A percentile compares a stretch with the other conserved stretches of the same genome.
These are phyloP conservation scores for Nemania sp. DNA, from an alignment of 2,329 filamentous ascomycete species.

Conservation along the genomic window DNA sequence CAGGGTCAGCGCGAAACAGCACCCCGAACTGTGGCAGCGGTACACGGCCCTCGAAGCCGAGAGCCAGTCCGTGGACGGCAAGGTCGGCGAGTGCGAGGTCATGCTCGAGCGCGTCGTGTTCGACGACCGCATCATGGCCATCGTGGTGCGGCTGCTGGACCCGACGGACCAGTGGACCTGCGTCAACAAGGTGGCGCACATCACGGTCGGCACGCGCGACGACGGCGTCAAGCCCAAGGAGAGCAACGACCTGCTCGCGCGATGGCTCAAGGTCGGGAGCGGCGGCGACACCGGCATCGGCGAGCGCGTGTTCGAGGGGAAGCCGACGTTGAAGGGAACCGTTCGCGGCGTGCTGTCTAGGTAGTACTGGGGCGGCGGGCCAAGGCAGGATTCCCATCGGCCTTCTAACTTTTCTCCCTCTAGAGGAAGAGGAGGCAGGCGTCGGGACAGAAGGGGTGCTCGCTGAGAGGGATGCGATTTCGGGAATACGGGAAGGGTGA, in stretches of 20 bases:
- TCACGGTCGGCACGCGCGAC: slow-evolving; percentile 85
- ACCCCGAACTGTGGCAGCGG: slow-evolving; percentile 74
- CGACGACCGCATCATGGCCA: slow-evolving; percentile 86
- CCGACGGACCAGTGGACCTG: slow-evolving; percentile 65
- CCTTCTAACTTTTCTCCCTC: too few relatives aligned
- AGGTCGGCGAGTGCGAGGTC: slow-evolving; percentile 68
- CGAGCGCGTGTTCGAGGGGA: slow-evolving; percentile 56
- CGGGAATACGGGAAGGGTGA: too few relatives aligned
- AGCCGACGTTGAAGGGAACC: slow-evolving; percentile 52
- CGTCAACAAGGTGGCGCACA: slow-evolving; percentile 78
- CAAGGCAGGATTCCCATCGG: neutral
- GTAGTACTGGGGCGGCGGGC: slow-evolving; percentile 38
- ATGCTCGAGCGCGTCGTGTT: slow-evolving; percentile 75
- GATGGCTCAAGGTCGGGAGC: slow-evolving; percentile 68
- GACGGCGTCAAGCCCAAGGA: slow-evolving; percentile 84
- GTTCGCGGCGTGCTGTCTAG: slow-evolving; percentile 56
- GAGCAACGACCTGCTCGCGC: slow-evolving; percentile 81
- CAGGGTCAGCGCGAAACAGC: slow-evolving; percentile 62
- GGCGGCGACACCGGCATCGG: slow-evolving; percentile 49
- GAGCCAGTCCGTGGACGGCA: slow-evolving; percentile 45
- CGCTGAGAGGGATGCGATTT: neutral
- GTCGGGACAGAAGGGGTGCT: neutral
- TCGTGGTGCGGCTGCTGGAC: slow-evolving; percentile 76
- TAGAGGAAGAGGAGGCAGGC: slow-evolving; percentile 9
- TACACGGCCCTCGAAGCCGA: slow-evolving; percentile 62